Base-by-base conservation (phyloP, 2,329 filamentous ascomycete species). In the Fusarium paranaense region DNA sequence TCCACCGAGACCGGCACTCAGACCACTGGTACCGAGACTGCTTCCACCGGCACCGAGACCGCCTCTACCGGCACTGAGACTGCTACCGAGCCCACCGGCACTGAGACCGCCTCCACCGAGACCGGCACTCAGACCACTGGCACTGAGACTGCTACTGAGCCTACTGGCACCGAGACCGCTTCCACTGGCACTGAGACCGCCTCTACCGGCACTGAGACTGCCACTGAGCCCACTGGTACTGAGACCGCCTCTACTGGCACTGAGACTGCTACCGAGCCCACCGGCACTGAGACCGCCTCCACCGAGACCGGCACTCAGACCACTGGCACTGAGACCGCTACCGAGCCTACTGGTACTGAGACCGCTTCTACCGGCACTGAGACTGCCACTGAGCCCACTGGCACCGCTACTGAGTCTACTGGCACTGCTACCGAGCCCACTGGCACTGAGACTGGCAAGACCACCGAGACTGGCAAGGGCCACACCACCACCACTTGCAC, bases 401-500 rank as follows among this genome's bases (percentile, higher is more conserved):
- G 60, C 13, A 60, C 66, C 6, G 27, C 16, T 18, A 61, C 72
- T 13, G 9, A 37, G 37, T 32, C 45, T 18, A 62, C 64, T 6
- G 57, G 60, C 11, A 57, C 64, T 16, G 66, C 50, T 0, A 74
- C 72, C 13, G 66, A 71, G 27, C 37, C 60, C 22, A 75, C 74
- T 1, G 66, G 62, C 25, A 54, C 58, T 3, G 62, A 67, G 35
- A 58, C 69, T 38, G 58, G 59, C 25, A 27, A 61, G 33, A 58
- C 62, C 27, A 67, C 67, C 11, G 63, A 67, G 27, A 69, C 71
- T 20, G 63, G 60, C 4, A 57, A 60, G 10, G 30, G 38, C 8
- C 27, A 64, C 3, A 66, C 58, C 9, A 60, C 67, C 14, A 60
- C 67, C 16, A 60, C 62, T 45, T 42, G 38, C 27, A 33, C 64